Percentiles rank a stretch among this genome's conserved stretches.
Evolutionary conservation across 768 basidiomycete genomes (phyloP).

Genomic region (Boletus reticulatus): DNA sequence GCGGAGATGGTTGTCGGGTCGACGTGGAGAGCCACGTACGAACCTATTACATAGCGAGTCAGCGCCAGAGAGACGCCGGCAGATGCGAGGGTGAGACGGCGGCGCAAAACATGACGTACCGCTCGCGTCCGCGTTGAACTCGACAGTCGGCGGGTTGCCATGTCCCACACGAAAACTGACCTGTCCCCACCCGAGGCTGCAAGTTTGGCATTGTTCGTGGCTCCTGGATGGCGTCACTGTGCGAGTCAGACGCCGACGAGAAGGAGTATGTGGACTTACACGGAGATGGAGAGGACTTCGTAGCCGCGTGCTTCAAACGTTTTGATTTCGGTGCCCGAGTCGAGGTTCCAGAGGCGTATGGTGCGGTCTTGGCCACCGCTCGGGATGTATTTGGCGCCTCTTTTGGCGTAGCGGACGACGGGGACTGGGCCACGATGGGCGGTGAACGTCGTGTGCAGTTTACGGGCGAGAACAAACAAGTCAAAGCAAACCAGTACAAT

Average conservation of each 20-base stretch:
- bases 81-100: too few species aligned
- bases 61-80: too few species aligned
- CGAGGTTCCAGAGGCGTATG: conserved; percentile 89
- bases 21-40: too few species aligned
- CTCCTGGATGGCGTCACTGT: conserved; percentile 50
- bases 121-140: conserved; percentile 84
- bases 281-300: conserved; percentile 87
- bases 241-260: not conserved
- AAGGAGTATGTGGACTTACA: conserved; percentile 50
- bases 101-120: conserved; percentile 43
- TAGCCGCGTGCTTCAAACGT: conserved; percentile 90
- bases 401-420: conserved; percentile 88
- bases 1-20: too few species aligned
- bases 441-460: conserved; percentile 58
- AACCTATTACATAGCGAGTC: too few species aligned
- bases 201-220: conserved; percentile 91
- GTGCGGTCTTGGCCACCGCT: conserved; percentile 91
- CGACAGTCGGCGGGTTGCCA: conserved; percentile 80
- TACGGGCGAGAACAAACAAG: conserved; percentile 62
- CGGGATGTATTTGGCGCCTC: conserved; percentile 83
- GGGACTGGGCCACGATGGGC: conserved; percentile 85
- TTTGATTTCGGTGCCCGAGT: conserved; percentile 86
- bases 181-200: conserved; percentile 94
- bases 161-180: conserved; percentile 94
- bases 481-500: too few species aligned